Conservation (phyloP, 257 asterid species). For the Nicotiana knightiana region DNA sequence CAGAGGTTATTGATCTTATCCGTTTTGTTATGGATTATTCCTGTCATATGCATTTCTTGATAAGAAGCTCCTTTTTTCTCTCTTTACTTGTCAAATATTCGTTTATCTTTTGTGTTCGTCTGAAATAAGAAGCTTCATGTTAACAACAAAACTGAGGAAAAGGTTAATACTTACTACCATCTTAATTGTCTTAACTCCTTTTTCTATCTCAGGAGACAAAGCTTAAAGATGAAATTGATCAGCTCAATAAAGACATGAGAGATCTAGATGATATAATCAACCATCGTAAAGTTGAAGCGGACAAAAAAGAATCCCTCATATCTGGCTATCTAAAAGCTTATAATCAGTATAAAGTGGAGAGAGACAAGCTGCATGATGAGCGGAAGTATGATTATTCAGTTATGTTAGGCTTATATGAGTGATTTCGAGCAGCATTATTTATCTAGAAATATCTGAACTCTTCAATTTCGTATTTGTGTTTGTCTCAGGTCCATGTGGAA, state of each 20-base stretch:
- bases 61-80: neutral
- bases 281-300: conserved; percentile 62
- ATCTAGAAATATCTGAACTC: conserved; percentile 3
- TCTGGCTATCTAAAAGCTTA: conserved; percentile 72
- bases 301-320: conserved; percentile 49
- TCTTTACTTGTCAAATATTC: neutral
- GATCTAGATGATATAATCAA: conserved; percentile 60
- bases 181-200: neutral
- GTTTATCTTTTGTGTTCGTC: neutral
- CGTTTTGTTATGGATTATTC: neutral
- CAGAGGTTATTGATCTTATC: neutral
- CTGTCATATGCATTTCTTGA: neutral
- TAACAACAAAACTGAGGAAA: neutral
- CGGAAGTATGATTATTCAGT: conserved; percentile 58
- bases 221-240: conserved; percentile 73
- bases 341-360: conserved; percentile 55
- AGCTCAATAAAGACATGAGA: conserved; percentile 56
- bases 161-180: neutral
- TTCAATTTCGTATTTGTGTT: conserved; percentile 20
- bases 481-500: conserved; percentile 75
- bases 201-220: conserved; percentile 54
- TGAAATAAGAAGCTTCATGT: neutral
- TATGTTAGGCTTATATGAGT: conserved; percentile 9
- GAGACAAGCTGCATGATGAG: conserved; percentile 77
- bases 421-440: neutral